These are phyloP conservation scores for Agaricales sp. DNA, from an alignment of 1,284 basidiomycete species.

Conservation along the genomic window DNA sequence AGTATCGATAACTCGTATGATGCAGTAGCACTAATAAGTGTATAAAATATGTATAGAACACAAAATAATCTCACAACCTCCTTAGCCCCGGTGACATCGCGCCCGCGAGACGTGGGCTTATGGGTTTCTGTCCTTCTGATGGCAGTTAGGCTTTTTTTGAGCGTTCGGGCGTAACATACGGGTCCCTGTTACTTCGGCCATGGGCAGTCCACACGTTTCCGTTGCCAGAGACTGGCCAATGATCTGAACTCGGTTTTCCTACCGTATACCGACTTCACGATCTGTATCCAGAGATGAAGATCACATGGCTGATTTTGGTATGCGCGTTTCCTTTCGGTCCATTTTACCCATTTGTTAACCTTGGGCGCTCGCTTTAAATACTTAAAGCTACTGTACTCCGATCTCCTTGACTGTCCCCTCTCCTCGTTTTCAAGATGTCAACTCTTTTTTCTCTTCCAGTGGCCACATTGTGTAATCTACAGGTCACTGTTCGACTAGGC, in stretches of 20 bases:
- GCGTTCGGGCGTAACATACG: not conserved
- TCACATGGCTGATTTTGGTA: not conserved
- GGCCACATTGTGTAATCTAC: not conserved
- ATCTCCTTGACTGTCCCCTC: not conserved
- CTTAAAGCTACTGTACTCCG: not conserved
- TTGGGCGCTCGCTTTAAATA: not conserved
- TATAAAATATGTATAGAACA: not conserved
- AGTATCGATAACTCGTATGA: not conserved
- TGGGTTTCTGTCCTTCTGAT: not conserved
- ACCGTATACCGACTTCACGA: not conserved
- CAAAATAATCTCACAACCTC: not conserved
- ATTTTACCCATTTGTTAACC: not conserved
- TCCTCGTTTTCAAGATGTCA: not conserved
- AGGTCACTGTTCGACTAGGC: not conserved
- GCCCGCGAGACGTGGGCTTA: not conserved
- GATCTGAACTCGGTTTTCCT: not conserved
- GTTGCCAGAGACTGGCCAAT: not conserved
- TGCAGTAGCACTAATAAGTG: not conserved
- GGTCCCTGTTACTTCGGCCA: not conserved
- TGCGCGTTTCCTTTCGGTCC: not conserved
- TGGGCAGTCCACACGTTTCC: not conserved
- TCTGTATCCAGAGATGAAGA: not conserved
- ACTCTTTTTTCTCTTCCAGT: not conserved
- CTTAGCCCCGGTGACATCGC: not conserved
- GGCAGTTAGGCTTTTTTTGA: constrained; percentile 1